A percentile compares a stretch with the other conserved stretches of the same genome.
Evolutionary conservation across 306 rosid species (phyloP).

Genomic region (Cucumis hystrix): DNA sequence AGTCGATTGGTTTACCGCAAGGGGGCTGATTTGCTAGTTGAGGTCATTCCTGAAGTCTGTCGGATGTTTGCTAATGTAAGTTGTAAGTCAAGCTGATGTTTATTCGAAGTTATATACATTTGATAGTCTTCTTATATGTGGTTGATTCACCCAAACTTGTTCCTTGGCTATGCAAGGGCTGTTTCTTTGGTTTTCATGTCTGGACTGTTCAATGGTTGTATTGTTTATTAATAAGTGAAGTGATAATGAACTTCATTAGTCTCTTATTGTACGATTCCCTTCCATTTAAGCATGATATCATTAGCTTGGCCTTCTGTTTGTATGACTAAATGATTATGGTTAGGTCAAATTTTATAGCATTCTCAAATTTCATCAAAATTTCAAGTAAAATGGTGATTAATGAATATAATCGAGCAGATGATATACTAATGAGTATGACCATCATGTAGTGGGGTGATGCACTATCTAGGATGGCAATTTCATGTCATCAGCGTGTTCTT

Average conservation of each 20-base stretch:
- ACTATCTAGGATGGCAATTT: neutral
- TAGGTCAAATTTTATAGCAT: neutral
- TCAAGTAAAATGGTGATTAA: neutral
- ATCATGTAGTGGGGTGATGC: neutral
- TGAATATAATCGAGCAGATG: neutral
- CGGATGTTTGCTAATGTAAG: conserved; percentile 60
- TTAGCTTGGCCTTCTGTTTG: neutral
- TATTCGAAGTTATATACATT: neutral
- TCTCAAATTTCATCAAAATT: neutral
- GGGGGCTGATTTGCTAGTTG: conserved; percentile 90
- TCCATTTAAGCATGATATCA: neutral
- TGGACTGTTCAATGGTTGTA: neutral
- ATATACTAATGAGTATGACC: neutral
- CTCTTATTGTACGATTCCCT: neutral
- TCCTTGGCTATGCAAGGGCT: neutral
- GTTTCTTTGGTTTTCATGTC: neutral
- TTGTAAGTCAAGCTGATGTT: neutral
- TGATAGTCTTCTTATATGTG: neutral
- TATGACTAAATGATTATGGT: neutral
- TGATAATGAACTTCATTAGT: neutral
- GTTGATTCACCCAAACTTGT: neutral
- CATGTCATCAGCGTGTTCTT: neutral
- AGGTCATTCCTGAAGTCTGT: conserved; percentile 94
- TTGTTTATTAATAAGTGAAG: neutral
- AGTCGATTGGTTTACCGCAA: conserved; percentile 86